Evolutionary conservation across 1,284 basidiomycete genomes (phyloP), one percentile per base, ranked within the genome.

Genomic region (Naganishia sp.): DNA sequence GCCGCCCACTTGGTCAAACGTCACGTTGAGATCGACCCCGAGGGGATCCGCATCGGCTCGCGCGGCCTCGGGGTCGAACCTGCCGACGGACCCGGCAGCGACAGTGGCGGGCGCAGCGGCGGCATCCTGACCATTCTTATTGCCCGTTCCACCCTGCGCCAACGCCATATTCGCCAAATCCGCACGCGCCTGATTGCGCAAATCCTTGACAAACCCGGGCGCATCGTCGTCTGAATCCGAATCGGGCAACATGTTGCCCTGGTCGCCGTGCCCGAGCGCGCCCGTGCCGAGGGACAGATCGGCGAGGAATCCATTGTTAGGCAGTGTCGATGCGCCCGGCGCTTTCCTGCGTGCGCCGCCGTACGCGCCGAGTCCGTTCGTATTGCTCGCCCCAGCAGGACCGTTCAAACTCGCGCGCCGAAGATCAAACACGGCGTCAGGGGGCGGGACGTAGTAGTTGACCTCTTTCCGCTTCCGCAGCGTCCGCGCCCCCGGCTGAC

Each of bases 41-140:
- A 99, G 84, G 3, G 96, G 96, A 79, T 99, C 96, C 2, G 92
- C 89, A 77, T 99, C 96, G 11, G 96, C 95, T n/a, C 95, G 85
- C 52, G 86, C 92, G 11, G 72, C 78, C 70, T 79, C 76, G 15
- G 79, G 78, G 67, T 80, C 79, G 67, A 77, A 73, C 28, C 78
- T 65, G 4, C 79, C 79, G 67, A 75, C 76, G 0, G 75, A 74
- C 79, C 73, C 73, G 86, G 89, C 85, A 65, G 89, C 83, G 72
- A 89, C 90, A 2, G 87, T 86, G 10, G 35, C 13, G 4, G 35
- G 7, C 2, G 35, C 35, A 10, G 35, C 35, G 7, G 35, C 35
- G 28, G 52, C 67, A 41, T 58, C 41, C 52, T 67, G 51, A 11
- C 67, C 54, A 47, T 45, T 42, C 39, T 53, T 56, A 13, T 68